phyloP scores from a whole-genome alignment of 2,329 filamentous ascomycete genomes.

The Aspergillus arachidicola region DNA sequence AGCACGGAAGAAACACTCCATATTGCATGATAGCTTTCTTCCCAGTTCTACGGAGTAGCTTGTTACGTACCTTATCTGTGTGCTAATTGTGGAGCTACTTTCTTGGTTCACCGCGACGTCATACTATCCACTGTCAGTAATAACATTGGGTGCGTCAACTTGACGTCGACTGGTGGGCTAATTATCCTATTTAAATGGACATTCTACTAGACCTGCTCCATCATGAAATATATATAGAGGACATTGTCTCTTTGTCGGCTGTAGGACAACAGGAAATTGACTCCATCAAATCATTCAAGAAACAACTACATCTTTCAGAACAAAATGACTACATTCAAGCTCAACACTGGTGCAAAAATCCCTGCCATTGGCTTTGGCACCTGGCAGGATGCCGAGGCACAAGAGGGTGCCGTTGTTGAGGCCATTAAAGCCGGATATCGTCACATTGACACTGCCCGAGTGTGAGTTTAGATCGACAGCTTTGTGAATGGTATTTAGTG shows the following conservation, averaged over 20 bases:
- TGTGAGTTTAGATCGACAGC: constrained; percentile 32
- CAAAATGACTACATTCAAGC: constrained; percentile 39
- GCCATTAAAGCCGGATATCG: constrained; percentile 56
- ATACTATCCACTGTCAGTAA: constrained; percentile 2
- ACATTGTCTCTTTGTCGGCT: neutral
- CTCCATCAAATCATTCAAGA: neutral
- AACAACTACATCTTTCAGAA: neutral
- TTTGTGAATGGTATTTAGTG: neutral
- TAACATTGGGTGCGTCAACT: constrained; percentile 18
- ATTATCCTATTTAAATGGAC: neutral
- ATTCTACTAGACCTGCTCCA: neutral
- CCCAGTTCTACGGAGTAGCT: neutral
- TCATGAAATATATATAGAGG: neutral
- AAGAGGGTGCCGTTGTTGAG: constrained; percentile 52
- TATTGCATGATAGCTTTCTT: neutral
- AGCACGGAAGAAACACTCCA: neutral
- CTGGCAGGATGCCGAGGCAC: constrained; percentile 55
- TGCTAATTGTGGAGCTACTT: neutral
- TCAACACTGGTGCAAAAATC: constrained; percentile 53
- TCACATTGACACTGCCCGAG: constrained; percentile 56
- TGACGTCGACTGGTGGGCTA: constrained; percentile 19
- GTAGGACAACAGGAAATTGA: neutral
- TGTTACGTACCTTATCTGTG: neutral
- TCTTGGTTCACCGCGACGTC: constrained; percentile 14
- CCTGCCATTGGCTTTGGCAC: constrained; percentile 57